Percentiles rank a stretch among this genome's conserved stretches.
Conservation (phyloP, 1,139 yeast genomes). For the Kodamaea arcana region DNA sequence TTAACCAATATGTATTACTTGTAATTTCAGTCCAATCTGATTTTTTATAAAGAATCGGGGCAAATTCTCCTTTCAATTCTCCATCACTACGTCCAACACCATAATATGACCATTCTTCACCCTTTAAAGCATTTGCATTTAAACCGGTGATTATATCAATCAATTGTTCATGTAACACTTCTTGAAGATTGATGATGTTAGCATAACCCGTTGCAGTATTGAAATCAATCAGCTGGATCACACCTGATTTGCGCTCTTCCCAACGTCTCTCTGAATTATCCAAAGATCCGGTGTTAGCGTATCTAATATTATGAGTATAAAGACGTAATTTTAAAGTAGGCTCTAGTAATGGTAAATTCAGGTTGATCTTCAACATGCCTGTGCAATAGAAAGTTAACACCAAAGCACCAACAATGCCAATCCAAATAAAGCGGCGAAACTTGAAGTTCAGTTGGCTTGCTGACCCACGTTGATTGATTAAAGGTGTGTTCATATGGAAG, state of each 20-base stretch:
- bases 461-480: no score
- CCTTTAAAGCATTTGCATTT: slow-evolving; percentile 12
- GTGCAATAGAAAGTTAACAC: not conserved
- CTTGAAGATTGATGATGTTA: slow-evolving; percentile 49
- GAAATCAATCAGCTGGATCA: slow-evolving; percentile 36
- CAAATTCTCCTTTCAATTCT: slow-evolving; percentile 37
- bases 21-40: slow-evolving; percentile 35
- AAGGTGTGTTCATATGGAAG: no score
- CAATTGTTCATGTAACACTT: slow-evolving; percentile 50
- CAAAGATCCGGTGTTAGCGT: slow-evolving; percentile 31
- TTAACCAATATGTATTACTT: slow-evolving; percentile 38
- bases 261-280: slow-evolving; percentile 40
- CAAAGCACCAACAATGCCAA: slow-evolving; percentile 1
- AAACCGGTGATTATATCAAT: slow-evolving; percentile 39
- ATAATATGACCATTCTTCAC: slow-evolving; percentile 36
- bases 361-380: not conserved
- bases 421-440: slow-evolving; percentile 1
- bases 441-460: no score
- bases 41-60: slow-evolving; percentile 38
- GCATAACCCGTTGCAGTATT: slow-evolving; percentile 28
- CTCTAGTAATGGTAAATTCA: slow-evolving; percentile 2
- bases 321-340: slow-evolving; percentile 27
- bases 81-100: slow-evolving; percentile 52
- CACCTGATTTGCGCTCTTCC: slow-evolving; percentile 34
- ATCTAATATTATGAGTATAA: slow-evolving; percentile 53